phyloP scores from a whole-genome alignment of 257 asterid species.

The Ligustrum vulgare region DNA sequence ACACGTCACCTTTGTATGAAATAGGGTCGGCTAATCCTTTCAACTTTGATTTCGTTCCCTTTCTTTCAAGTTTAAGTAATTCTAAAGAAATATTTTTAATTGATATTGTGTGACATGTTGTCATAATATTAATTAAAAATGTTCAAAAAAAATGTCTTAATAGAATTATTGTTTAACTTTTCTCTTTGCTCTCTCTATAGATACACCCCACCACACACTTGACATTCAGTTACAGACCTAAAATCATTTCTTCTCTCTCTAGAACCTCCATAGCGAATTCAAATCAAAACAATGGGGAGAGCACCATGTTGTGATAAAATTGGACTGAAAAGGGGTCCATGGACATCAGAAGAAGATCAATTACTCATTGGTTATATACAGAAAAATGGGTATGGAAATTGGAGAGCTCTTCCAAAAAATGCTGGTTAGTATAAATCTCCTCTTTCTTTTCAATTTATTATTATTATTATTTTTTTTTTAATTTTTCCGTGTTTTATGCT shows the following conservation, averaged over 20 bases:
- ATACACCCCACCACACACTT: neutral
- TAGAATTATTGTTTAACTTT: too few species aligned
- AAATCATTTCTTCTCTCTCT: conserved; percentile 13
- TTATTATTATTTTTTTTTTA: neutral
- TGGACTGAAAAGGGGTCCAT: conserved; percentile 87
- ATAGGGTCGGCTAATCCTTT: conserved; percentile 67
- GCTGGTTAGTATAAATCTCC: conserved; percentile 47
- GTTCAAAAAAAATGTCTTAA: too few species aligned
- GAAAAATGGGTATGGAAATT: conserved; percentile 68
- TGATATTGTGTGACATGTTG: too few species aligned
- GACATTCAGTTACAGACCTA: conserved; percentile 11
- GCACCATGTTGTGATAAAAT: conserved; percentile 79
- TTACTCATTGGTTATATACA: conserved; percentile 66
- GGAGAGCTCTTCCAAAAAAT: conserved; percentile 81
- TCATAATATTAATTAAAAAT: too few species aligned
- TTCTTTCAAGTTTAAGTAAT: too few species aligned
- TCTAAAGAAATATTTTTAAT: too few species aligned
- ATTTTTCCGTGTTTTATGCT: neutral
- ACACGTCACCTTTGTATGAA: conserved; percentile 66
- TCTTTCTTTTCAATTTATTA: neutral
- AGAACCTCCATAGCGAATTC: too few species aligned
- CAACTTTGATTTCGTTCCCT: too few species aligned
- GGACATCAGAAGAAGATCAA: conserved; percentile 84
- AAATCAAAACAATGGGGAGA: conserved; percentile 53
- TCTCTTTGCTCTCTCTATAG: neutral